Evolutionary conservation across 2,329 filamentous ascomycete species (phyloP), one percentile per base, ranked within the genome.

Genomic region (Penicillium crustosum): DNA sequence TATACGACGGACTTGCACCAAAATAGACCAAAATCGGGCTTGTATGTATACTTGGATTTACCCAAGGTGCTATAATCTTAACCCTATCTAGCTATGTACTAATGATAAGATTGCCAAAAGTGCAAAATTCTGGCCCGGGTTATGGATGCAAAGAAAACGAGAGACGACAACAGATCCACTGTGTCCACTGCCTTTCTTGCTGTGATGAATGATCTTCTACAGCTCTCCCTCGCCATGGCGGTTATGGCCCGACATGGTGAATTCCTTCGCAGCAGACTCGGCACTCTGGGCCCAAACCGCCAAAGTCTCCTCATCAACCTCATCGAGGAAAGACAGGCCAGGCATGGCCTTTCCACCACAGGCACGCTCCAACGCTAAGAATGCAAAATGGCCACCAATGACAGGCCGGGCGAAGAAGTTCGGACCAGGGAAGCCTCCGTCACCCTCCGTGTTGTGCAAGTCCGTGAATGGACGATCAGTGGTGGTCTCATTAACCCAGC

Each of bases 301-400:
- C 47, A 70, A 49, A 3, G 64, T 63, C 45, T 64, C 59, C 23
- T 61, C 42, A 10, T 68, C 63, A 10, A 63, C 55, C 7, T 76
- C 73, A 49, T 80, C 72, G 66, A 82, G 69, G 61, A 79, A 82
- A 23, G 70, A 71, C 63, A 90, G 74, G 0, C 82, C 85, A 21
- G 83, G 78, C 65, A 83, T 79, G 3, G 88, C 88, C 62, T 81
- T 82, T 2, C 90, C 90, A 2, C 84, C 87, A 77, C 91, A 95
- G 25, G 90, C 90, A 67, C 88, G 83, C 75, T 91, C 88, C 45
- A 95, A 77, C n/a, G 90, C 88, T 70, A 96, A 78, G 70, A 92
- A 91, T 2, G 90, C 88, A 79, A 94, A 96, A 77, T 94, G 90
- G 0, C 89, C 91, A 15, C 91, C 91, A 17, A 93, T 86, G 5